Evolutionary conservation across 2,329 filamentous ascomycete genomes (phyloP).

Genomic region (Dothidotthia symphoricarpi): DNA sequence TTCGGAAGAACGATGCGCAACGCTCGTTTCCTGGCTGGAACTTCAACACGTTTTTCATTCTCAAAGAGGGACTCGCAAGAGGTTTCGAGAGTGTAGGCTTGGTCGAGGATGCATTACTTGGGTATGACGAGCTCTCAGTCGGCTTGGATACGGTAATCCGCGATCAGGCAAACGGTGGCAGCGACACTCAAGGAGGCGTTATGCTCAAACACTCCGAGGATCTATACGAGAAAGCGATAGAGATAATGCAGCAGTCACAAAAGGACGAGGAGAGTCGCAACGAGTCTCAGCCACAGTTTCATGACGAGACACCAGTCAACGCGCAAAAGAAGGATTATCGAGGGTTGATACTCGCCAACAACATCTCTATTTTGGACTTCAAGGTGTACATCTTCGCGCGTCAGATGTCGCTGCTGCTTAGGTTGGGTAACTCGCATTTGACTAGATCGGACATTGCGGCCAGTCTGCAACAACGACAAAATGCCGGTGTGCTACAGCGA

Average conservation of each 20-base stretch:
- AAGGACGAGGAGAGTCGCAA: conserved; percentile 13
- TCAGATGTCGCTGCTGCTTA: conserved; percentile 77
- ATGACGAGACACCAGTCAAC: conserved; percentile 40
- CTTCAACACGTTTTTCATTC: conserved; percentile 97
- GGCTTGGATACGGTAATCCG: conserved; percentile 80
- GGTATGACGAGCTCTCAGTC: conserved; percentile 89
- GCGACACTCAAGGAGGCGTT: conserved; percentile 67
- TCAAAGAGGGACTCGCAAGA: conserved; percentile 90
- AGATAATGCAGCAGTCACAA: conserved; percentile 22
- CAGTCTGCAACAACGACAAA: conserved; percentile 35
- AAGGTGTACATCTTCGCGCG: conserved; percentile 89
- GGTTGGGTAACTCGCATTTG: conserved; percentile 67
- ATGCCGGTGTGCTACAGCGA: conserved; percentile 23
- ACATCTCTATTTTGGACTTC: conserved; percentile 96
- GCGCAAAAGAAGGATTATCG: conserved; percentile 71
- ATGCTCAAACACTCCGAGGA: conserved; percentile 73
- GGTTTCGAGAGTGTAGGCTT: conserved; percentile 96
- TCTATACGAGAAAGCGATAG: conserved; percentile 54
- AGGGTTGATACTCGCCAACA: conserved; percentile 87
- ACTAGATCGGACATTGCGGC: conserved; percentile 44
- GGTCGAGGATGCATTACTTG: conserved; percentile 89
- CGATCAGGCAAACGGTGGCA: conserved; percentile 64
- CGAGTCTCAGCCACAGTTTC: conserved; percentile 17
- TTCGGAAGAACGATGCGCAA: conserved; percentile 88
- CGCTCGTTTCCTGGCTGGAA: conserved; percentile 92